Percentiles rank a stretch among this genome's conserved stretches.
These are phyloP conservation scores for Cyanodermella asteris DNA, from an alignment of 2,329 filamentous ascomycete genomes.

Conservation along the genomic window DNA sequence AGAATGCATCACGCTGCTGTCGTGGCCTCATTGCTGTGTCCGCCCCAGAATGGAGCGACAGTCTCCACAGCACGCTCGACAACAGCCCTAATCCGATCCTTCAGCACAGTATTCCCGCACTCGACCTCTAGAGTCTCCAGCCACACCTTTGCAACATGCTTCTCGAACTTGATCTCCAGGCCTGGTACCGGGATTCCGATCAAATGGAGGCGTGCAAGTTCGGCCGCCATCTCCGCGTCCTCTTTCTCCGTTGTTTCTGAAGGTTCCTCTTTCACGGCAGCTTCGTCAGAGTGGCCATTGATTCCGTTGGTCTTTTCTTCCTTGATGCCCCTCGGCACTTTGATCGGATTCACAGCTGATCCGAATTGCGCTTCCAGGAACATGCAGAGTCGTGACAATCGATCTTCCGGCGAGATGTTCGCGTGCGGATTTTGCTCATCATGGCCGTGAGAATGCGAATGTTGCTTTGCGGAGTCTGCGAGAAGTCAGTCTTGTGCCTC, in stretches of 20 bases:
- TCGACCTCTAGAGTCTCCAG: slow-evolving; percentile 82
- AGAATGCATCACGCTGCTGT: too few relatives aligned
- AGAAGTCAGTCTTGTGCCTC: slow-evolving; percentile 10
- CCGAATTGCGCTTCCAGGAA: slow-evolving; percentile 97
- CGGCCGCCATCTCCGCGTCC: slow-evolving; percentile 32
- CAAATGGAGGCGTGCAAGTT: slow-evolving; percentile 58
- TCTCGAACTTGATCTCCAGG: slow-evolving; percentile 68
- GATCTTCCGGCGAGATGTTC: slow-evolving; percentile 48
- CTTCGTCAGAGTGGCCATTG: too few relatives aligned
- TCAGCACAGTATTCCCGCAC: slow-evolving; percentile 54
- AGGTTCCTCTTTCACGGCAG: slow-evolving; percentile 12
- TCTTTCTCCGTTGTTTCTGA: slow-evolving; percentile 15
- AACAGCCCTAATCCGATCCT: slow-evolving; percentile 68
- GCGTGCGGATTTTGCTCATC: slow-evolving; percentile 48
- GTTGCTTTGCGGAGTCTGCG: slow-evolving; percentile 36
- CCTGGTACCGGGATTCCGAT: slow-evolving; percentile 82
- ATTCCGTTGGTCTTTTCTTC: slow-evolving; percentile 5
- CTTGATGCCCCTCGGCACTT: slow-evolving; percentile 24
- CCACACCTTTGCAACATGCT: slow-evolving; percentile 73
- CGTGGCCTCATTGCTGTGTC: too few relatives aligned
- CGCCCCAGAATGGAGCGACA: slow-evolving; percentile 44
- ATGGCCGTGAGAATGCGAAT: slow-evolving; percentile 17
- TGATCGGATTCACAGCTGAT: slow-evolving; percentile 60
- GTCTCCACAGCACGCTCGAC: slow-evolving; percentile 80
- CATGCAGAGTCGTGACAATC: slow-evolving; percentile 70